Evolutionary conservation across 345 rosid genomes (phyloP).

Genomic region (Pistacia vera): DNA sequence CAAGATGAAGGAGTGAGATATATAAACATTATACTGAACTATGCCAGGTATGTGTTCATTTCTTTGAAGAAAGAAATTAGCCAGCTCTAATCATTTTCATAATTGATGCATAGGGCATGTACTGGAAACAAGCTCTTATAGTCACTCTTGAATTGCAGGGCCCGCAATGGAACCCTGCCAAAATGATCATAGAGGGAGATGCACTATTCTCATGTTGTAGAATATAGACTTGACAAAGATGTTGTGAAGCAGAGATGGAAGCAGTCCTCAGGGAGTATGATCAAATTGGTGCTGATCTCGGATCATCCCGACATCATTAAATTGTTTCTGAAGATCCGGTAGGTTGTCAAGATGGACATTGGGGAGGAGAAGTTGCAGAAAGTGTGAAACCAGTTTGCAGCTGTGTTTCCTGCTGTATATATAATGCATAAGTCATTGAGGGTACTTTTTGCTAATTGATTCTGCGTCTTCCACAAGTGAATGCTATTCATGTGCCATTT

Average conservation of each 20-base stretch:
- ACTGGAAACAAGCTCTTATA: neutral
- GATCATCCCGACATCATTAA: conserved; percentile 59
- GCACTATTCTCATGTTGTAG: conserved; percentile 57
- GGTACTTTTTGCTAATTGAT: conserved; percentile 46
- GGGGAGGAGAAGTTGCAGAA: conserved; percentile 58
- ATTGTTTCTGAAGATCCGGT: conserved; percentile 63
- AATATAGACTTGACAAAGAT: conserved; percentile 51
- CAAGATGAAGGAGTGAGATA: conserved; percentile 85
- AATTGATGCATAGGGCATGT: neutral
- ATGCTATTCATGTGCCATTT: conserved; percentile 38
- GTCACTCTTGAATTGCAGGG: conserved; percentile 50
- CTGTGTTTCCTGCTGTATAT: neutral
- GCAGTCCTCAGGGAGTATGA: conserved; percentile 61
- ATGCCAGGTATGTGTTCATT: conserved; percentile 69
- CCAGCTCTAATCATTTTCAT: neutral
- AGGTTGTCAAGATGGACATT: conserved; percentile 63
- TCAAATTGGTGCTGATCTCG: conserved; percentile 71
- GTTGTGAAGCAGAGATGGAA: conserved; percentile 77
- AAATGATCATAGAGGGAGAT: conserved; percentile 61
- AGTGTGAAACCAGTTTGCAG: conserved; percentile 18
- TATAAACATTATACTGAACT: conserved; percentile 84
- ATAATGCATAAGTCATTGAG: conserved; percentile 48
- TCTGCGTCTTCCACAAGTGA: conserved; percentile 41
- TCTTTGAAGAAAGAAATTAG: neutral
- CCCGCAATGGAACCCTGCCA: conserved; percentile 76